Base-by-base conservation (phyloP, 2,329 filamentous ascomycete genomes). In the Cladophialophora bantiana region DNA sequence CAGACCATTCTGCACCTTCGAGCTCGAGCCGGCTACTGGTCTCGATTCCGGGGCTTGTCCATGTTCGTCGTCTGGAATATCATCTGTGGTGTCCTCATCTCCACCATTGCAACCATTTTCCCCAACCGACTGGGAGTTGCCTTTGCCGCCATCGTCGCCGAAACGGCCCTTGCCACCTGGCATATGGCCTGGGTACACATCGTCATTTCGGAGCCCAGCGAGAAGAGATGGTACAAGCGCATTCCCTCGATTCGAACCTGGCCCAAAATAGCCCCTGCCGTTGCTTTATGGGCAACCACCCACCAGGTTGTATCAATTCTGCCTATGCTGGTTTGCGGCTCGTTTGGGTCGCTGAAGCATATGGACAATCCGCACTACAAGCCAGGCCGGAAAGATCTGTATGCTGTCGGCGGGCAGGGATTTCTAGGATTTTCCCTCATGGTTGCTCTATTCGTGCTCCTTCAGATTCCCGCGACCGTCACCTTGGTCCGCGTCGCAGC, bases 401-500 rank as follows among this genome's bases (percentile, higher is more conserved):
- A 80, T 68, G 86, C 72, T 2, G 71, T 71, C 4, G 79, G 76
- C 69, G 63, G 72, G 26, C 72, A 75, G 53, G 68, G 83, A 13
- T 74, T 89, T 50, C 69, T 81, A 32, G 68, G 84, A 64, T 69
- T 85, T 36, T 74, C 82, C 52, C 69, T 89, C 7, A 75, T 71
- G 18, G 45, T 82, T 2, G 55, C 83, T 64, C 76, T 89, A 61
- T 82, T 86, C 64, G 78, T 90, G 52, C 79, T 93, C 63, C 78
- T 94, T 67, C 83, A 92, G 69, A 85, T 97, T 64, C 94, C 94
- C 18, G 87, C 92, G 45, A 85, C 87, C 66, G 90, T 94, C 36
- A 86, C 92, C 26, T 87, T 96, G 66, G 84, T 90, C 71, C 92
- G 94, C 69, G 89, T 97, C 40, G 93, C 96, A 77, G 93, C 94